phyloP scores from a whole-genome alignment of 257 asterid species.

The Primulina eburnea region DNA sequence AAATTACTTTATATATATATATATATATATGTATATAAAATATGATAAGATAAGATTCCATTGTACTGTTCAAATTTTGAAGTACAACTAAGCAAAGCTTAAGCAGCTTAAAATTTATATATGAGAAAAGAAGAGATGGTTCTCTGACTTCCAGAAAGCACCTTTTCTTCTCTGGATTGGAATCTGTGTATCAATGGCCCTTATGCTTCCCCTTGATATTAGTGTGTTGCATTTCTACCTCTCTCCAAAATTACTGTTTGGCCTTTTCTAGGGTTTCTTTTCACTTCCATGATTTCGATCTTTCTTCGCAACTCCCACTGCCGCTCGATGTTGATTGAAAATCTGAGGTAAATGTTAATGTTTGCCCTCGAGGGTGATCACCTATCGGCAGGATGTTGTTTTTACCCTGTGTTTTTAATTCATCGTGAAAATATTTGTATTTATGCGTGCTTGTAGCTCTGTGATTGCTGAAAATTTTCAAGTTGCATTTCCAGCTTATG shows the following conservation, averaged over 20 bases:
- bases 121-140: too few relatives aligned
- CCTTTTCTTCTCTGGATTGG: neutral
- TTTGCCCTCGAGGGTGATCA: neutral
- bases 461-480: neutral
- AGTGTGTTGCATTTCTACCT: neutral
- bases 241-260: neutral
- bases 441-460: neutral
- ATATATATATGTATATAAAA: too few relatives aligned
- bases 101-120: too few relatives aligned
- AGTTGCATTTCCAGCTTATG: neutral
- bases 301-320: neutral
- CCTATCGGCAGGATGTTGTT: neutral
- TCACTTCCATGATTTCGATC: neutral
- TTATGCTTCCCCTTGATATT: neutral
- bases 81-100: too few relatives aligned
- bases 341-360: neutral
- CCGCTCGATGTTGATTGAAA: neutral
- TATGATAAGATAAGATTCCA: too few relatives aligned
- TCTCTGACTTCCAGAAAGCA: neutral
- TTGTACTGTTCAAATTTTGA: too few relatives aligned
- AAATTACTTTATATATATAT: too few relatives aligned
- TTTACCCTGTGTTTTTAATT: neutral
- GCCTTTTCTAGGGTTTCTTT: neutral
- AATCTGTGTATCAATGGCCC: neutral
- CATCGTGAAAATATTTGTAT: too few relatives aligned